Conservation (phyloP, 2,329 filamentous ascomycete species). For the Ceratocystis cacaofunesta region DNA sequence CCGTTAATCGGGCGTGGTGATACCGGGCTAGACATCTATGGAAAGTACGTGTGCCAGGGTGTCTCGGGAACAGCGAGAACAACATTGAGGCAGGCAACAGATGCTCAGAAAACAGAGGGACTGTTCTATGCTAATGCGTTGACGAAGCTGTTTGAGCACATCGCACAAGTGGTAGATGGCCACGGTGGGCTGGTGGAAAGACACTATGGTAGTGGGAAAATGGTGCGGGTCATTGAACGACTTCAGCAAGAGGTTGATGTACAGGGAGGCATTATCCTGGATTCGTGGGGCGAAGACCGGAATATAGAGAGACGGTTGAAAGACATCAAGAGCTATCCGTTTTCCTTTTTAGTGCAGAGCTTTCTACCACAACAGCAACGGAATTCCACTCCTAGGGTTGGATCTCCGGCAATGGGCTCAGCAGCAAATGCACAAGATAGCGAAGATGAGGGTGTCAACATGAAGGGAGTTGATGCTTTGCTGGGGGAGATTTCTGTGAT, state of each 20-base stretch:
- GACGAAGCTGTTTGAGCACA: conserved; percentile 90
- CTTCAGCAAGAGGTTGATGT: conserved; percentile 90
- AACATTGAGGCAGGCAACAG: conserved; percentile 57
- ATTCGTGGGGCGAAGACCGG: conserved; percentile 88
- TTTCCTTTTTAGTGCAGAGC: conserved; percentile 91
- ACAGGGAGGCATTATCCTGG: conserved; percentile 86
- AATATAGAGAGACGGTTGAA: conserved; percentile 72
- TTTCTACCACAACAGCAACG: conserved; percentile 61
- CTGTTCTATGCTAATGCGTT: conserved; percentile 87
- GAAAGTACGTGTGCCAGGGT: conserved; percentile 87
- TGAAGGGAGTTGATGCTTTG: conserved; percentile 86
- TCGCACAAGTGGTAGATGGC: conserved; percentile 87
- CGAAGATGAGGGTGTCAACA: conserved; percentile 87
- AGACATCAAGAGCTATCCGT: conserved; percentile 94
- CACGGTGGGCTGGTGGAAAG: conserved; percentile 83
- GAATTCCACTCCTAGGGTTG: conserved; percentile 50
- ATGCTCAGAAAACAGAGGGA: conserved; percentile 30
- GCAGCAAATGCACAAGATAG: conserved; percentile 42
- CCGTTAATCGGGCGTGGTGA: conserved; percentile 81
- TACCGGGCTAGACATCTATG: conserved; percentile 86
- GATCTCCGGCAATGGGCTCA: conserved; percentile 52
- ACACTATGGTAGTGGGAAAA: conserved; percentile 84
- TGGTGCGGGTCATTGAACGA: conserved; percentile 85
- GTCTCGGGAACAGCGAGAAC: conserved; percentile 71
- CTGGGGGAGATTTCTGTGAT: conserved; percentile 82